These are phyloP conservation scores for Macadamia tetraphylla DNA, from an alignment of 164 flowering plant genomes.

Conservation along the genomic window DNA sequence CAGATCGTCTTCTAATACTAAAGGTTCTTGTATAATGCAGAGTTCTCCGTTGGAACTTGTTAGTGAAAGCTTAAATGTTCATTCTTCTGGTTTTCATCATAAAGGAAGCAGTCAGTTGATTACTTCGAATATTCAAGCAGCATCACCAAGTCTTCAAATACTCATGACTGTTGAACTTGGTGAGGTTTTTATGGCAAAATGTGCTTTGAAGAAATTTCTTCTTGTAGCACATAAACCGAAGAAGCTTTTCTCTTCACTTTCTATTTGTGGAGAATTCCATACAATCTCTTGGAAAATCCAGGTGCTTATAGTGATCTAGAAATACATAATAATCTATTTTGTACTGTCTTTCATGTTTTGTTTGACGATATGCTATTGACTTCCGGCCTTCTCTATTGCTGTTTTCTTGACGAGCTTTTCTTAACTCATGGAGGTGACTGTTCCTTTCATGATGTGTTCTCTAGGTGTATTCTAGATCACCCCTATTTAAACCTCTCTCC, in stretches of 20 bases:
- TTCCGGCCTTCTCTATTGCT: background rate
- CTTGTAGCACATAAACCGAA: conserved; percentile 30
- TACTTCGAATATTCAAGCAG: conserved; percentile 12
- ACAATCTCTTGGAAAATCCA: conserved; percentile 46
- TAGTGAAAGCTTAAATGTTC: conserved; percentile 23
- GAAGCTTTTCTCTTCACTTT: conserved; percentile 42
- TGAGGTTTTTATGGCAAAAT: conserved; percentile 36
- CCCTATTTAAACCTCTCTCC: background rate
- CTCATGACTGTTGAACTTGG: conserved; percentile 30
- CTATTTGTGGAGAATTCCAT: conserved; percentile 44
- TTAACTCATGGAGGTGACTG: background rate
- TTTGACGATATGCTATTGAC: background rate
- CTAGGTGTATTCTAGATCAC: background rate
- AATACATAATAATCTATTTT: background rate
- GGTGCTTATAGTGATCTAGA: conserved; percentile 36
- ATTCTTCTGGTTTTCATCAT: conserved; percentile 18
- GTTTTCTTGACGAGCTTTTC: background rate
- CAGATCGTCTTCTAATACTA: conserved; percentile 24
- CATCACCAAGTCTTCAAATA: conserved; percentile 28
- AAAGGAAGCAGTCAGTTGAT: conserved; percentile 2
- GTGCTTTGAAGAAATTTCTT: conserved; percentile 37
- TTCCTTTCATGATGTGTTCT: background rate
- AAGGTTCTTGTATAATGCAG: conserved; percentile 11
- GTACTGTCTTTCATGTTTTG: conserved; percentile 1
- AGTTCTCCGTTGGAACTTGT: conserved; percentile 18